Base-by-base conservation (phyloP, 225 moss, liverwort and hornwort species). In the Sphagnum contortum region DNA sequence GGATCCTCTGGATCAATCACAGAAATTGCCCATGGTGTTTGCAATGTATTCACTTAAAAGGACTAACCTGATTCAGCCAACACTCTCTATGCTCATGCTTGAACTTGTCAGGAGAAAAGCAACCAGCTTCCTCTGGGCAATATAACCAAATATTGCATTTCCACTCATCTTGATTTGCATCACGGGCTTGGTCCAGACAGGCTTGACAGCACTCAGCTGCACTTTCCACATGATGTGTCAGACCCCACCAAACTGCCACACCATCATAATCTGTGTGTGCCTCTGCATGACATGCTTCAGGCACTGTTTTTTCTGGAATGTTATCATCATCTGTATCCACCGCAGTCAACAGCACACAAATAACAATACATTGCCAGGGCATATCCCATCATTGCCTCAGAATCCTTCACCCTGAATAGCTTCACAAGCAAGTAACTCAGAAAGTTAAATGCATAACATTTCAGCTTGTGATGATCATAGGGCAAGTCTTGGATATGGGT, bases 131-230 rank as follows among this genome's bases (percentile, higher is more conserved):
- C 4, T 70, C 64, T 44, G 96, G 86, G 62, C 96, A 98, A 61
- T 91, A 98, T 46, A 98, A 92, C 96, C 96, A 98, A 46, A 91
- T 13, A 44, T 93, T 98, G 69, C 96, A 98, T 69, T 81, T 87
- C 76, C 66, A 56, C 11, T 72, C 82, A 3, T 71, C 83, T 4
- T 67, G 48, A 9, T 74, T 77, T 11, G 76, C 77, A 49, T 64
- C 64, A 47, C 51, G 71, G 4, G 93, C 93, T 69, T 91, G 91
- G 69, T 85, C 75, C 2, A 93, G 9, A 72, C 98, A 98, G 4
- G 93, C 91, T 61, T 87, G 87, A 69, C 98, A 98, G 67, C 98
- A 98, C 76, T 93, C 98, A 11, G 93, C 98, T 4, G 98, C 93
- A 73, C 83, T 93, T 9, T 77, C 82, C 54, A 85, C 75, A 50